Base-by-base conservation (phyloP, 108 stramenopile species). In the Pseudonitzschia delicatissima region DNA sequence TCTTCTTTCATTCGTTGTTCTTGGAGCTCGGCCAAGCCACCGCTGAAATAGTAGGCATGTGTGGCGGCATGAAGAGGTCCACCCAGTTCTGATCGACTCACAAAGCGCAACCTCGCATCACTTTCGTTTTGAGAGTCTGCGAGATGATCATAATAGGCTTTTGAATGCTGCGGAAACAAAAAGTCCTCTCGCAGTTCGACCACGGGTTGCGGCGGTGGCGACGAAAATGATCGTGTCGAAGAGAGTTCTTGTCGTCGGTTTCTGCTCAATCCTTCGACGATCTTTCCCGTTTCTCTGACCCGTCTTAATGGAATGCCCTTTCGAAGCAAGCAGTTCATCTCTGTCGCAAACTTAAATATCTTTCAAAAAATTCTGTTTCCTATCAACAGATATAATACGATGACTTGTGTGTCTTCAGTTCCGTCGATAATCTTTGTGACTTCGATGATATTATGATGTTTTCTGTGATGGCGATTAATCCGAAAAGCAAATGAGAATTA, bases 1-100 rank as follows among this genome's bases (percentile, higher is more conserved):
- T 69, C 78, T 49, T 74, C 28, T 27, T 42, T 27, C 17, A 31
- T 39, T 27, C 83, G 64, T 47, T 33, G 29, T 5, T 73, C 67
- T 45, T 76, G 45, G 25, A 85, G 70, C 51, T 90, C 77, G 23
- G 36, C 28, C 45, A 72, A 67, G 5, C 87, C 87, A 11, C 80
- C 80, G 0, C 58, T 35, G 69, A 82, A 90, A 58, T 81, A 83
- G 49, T 90, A 90, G 5, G 81, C 40, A 53, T 82, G 86, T 1
- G 80, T 75, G 12, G 82, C 84, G 13, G 77, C 70, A 42, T 87
- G 65, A 11, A 83, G 72, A 39, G 74, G 42, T 3, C 82, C 81
- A 3, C 86, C 86, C 2, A 80, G 83, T 64, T 90, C 88, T 1
- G 83, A 83, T 9, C 77, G 58, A 31, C 71, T 72, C 44, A 84